Evolutionary conservation across 768 basidiomycete species (phyloP).

Genomic region (Bullera alba): DNA sequence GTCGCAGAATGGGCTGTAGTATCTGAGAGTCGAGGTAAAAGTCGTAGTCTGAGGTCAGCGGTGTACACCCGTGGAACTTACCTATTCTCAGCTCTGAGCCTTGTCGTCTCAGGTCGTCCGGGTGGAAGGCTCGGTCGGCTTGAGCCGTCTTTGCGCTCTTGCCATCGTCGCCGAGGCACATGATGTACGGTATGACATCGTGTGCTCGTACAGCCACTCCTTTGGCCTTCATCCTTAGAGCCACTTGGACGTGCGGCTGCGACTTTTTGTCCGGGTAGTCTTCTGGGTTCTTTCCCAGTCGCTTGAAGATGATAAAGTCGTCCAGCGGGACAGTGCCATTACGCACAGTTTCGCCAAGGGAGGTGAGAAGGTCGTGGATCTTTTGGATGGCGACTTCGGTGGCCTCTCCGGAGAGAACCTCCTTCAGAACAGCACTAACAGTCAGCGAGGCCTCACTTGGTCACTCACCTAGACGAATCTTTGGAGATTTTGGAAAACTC

Average conservation of each 20-base stretch:
- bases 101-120: slow-evolving; percentile 76
- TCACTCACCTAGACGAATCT: slow-evolving; percentile 75
- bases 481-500: slow-evolving; percentile 92
- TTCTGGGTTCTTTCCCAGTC: slow-evolving; percentile 90
- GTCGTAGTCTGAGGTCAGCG: slow-evolving; percentile 63
- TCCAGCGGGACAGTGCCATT: slow-evolving; percentile 74
- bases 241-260: slow-evolving; percentile 96
- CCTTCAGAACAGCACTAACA: slow-evolving; percentile 76
- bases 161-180: slow-evolving; percentile 67
- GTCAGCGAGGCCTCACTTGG: background rate
- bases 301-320: slow-evolving; percentile 93
- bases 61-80: slow-evolving; percentile 42
- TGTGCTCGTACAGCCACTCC: slow-evolving; percentile 74
- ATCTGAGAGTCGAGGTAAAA: slow-evolving; percentile 87
- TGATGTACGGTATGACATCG: slow-evolving; percentile 93
- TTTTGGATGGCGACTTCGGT: slow-evolving; percentile 82
- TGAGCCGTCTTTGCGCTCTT: slow-evolving; percentile 66
- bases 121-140: slow-evolving; percentile 85
- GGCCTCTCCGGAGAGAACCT: slow-evolving; percentile 81
- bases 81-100: slow-evolving; percentile 66
- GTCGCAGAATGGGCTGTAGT: slow-evolving; percentile 84
- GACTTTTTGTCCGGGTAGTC: slow-evolving; percentile 93
- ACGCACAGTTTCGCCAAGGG: slow-evolving; percentile 69
- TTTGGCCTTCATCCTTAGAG: slow-evolving; percentile 75
- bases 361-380: slow-evolving; percentile 83